Base-by-base conservation (phyloP, 805 yeast species). In the Candida oleophila region DNA sequence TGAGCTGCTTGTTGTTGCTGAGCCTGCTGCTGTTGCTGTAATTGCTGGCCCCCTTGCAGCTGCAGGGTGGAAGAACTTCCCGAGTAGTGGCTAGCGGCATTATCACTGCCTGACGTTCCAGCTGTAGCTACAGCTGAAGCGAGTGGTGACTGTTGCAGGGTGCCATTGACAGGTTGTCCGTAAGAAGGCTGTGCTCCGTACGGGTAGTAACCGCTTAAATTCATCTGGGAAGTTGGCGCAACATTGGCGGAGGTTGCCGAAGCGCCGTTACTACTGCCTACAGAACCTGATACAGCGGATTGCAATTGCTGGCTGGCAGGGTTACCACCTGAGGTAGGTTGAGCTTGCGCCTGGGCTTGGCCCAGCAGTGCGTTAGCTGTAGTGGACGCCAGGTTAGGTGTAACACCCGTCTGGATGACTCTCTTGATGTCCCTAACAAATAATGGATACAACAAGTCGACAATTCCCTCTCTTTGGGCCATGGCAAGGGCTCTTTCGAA, bases 381-480 rank as follows among this genome's bases (percentile, higher is more conserved):
- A 9, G 34, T 34, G 15, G 42, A 20, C 16, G 43, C 55, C 15
- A 55, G 39, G 9, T 57, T 55, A 3, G 76, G 75, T 4, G 73
- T 71, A 11, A 71, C 74, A 16, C 77, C 77, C 2, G 74, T 70
- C 48, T 71, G 77, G 44, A 72, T 72, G 16, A 72, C 76, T 42
- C 79, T 56, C 62, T 85, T 84, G 58, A 87, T 85, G 62, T 87
- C 92, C 45, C 85, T 76, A 33, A 86, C 90, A 63, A 85, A 83
- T 41, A 85, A 68, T 2, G 89, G 89, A 57, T 82, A 83, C 49
- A 85, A 71, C 34, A 78, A 58, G 54, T 84, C 89, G 22, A 78
- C 80, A 49, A 85, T 85, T 36, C 88, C 86, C 61, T 87, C 94
- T 51, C 84, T 73, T 64, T 85, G 85, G 15, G 96, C 95, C 81